phyloP scores from a whole-genome alignment of 352 stramenopile species.

The Phytopythium vexans region DNA sequence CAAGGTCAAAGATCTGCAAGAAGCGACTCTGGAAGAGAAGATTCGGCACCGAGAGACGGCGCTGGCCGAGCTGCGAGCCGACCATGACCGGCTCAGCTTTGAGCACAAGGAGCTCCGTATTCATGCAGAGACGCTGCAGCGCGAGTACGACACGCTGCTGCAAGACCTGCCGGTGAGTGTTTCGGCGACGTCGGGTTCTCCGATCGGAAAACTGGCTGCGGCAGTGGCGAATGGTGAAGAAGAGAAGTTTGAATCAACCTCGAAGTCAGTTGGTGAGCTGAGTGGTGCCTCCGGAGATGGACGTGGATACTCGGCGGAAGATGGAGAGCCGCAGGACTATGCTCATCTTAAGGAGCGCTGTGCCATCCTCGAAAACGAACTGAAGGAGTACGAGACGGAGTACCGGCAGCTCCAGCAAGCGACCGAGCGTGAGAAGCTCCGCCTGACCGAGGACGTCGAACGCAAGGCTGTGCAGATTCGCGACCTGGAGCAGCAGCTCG shows the following conservation, averaged over 20 bases:
- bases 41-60: conserved; percentile 59
- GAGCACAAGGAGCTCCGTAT: conserved; percentile 82
- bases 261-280: conserved; percentile 14
- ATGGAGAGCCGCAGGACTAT: conserved; percentile 31
- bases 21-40: conserved; percentile 63
- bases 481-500: conserved; percentile 57
- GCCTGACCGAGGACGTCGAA: conserved; percentile 65
- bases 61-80: conserved; percentile 48
- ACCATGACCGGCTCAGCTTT: conserved; percentile 78
- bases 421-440: conserved; percentile 56
- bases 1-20: conserved; percentile 63
- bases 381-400: conserved; percentile 70
- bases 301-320: conserved; percentile 6
- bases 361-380: conserved; percentile 48
- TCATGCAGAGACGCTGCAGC: conserved; percentile 73
- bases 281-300: background rate
- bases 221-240: conserved; percentile 30
- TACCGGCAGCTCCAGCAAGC: conserved; percentile 52
- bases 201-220: conserved; percentile 30
- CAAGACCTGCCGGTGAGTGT: conserved; percentile 45
- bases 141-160: conserved; percentile 60
- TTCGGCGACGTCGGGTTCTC: conserved; percentile 12
- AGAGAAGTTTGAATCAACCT: conserved; percentile 15
- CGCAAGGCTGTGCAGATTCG: conserved; percentile 59
- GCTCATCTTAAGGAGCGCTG: conserved; percentile 45